Percentiles rank a stretch among this genome's conserved stretches.
phyloP scores from a whole-genome alignment of 768 basidiomycete genomes.

The Daedaleopsis nitida region DNA sequence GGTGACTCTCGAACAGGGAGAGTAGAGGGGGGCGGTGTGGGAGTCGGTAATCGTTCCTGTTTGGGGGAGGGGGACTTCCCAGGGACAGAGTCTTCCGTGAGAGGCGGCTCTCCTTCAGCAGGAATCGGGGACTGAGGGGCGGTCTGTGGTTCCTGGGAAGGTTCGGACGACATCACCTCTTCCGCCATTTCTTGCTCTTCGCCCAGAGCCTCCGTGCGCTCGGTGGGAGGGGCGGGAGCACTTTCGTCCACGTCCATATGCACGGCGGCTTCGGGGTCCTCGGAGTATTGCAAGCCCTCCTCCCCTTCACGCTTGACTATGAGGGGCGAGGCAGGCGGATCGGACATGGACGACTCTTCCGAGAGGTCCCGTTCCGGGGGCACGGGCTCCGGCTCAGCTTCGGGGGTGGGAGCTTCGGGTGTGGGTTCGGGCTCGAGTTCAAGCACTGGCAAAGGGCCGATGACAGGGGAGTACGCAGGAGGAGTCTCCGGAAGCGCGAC shows the following conservation, averaged over 20 bases:
- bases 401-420: neutral
- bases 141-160: constrained; percentile 1
- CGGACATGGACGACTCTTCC: constrained; percentile 28
- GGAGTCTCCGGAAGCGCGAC: constrained; percentile 19
- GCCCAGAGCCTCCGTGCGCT: neutral
- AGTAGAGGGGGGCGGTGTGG: neutral
- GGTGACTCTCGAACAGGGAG: constrained; percentile 5
- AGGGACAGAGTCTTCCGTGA: constrained; percentile 7
- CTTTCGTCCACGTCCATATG: constrained; percentile 8
- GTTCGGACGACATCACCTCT: constrained; percentile 3
- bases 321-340: constrained; percentile 23
- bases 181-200: neutral
- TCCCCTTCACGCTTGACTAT: neutral
- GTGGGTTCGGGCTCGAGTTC: neutral
- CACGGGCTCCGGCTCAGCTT: neutral
- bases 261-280: neutral
- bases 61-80: constrained; percentile 11
- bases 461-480: constrained; percentile 16
- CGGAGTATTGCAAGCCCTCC: neutral
- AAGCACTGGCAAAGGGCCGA: neutral
- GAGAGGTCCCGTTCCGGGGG: neutral
- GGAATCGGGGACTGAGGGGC: constrained; percentile 1
- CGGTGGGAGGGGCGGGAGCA: neutral
- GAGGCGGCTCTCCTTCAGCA: constrained; percentile 10
- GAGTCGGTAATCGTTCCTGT: constrained; percentile 5